Base-by-base conservation (phyloP, 1,284 basidiomycete species). In the Testicularia cyperi region DNA sequence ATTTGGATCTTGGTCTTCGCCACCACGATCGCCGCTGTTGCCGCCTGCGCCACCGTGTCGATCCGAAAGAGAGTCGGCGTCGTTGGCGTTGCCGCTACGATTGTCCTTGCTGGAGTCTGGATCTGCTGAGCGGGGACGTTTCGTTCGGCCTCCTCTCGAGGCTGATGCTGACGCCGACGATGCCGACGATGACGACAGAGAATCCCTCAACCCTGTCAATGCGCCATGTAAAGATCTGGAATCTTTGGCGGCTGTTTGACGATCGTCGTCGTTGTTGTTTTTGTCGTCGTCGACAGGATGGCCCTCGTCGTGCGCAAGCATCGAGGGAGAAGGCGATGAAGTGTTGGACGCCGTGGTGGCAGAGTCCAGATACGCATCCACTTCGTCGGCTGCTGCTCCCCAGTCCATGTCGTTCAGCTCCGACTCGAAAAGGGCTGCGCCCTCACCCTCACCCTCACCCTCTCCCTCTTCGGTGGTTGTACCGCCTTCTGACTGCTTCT, bases 361-460 rank as follows among this genome's bases (percentile, higher is more conserved):
- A 4, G 64, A 70, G 32, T 86, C 86, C 55, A 75, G 53, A 26
- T 87, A 86, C 28, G 85, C 88, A 47, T 91, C 87, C n/a, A 91
- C 86, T 75, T 91, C 90, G 56, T 87, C 83, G 61, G 88, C 87
- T 49, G 88, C 85, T 60, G 85, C 85, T 47, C 83, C 83, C 88
- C 88, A 90, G 37, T 74, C 69, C 62, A 75, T 68, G 10, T 60
- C 56, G 20, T 54, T 57, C 5, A 72, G 38, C 26, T 57, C 69
- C 27, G 16, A 44, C 22, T 55, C 58, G 19, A 61, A 61, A 15
- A 49, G 22, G n/a, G 42, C 22, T 16, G 44, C 51, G 12, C 23
- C 54, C 18, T 52, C 39, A 3, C 19, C 54, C 16, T 35, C 35
- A 22, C 30, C 24, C 14, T 22, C 30, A 13, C 16, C 14, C 37